phyloP scores from a whole-genome alignment of 371 early-diverging fungal genomes.

The Apophysomyces elegans region DNA sequence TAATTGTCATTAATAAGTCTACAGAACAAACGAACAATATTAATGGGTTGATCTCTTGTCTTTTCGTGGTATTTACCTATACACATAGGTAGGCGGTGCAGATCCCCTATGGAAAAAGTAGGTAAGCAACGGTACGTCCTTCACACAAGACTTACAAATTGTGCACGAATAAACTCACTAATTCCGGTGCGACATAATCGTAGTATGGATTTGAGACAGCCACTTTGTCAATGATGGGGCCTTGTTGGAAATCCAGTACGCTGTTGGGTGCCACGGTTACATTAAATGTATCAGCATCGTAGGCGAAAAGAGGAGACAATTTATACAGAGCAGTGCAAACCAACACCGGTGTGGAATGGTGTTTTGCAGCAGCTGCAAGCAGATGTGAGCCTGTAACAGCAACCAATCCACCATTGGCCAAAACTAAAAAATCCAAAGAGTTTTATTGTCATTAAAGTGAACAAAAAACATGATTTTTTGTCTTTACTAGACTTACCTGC shows the following conservation, averaged over 20 bases:
- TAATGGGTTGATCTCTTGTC: background rate
- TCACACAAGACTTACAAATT: constrained; percentile 70
- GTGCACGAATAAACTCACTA: constrained; percentile 89
- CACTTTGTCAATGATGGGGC: constrained; percentile 76
- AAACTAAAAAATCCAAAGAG: constrained; percentile 51
- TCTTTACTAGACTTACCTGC: constrained; percentile 59
- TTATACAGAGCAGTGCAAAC: constrained; percentile 88
- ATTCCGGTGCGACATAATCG: constrained; percentile 90
- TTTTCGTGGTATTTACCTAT: constrained; percentile 25
- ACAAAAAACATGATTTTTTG: no score
- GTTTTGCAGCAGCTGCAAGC: constrained; percentile 90
- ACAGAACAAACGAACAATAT: constrained; percentile 48
- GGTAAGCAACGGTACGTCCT: constrained; percentile 4
- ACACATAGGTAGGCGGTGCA: constrained; percentile 56
- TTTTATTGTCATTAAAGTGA: no score
- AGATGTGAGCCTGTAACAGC: constrained; percentile 83
- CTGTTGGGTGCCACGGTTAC: constrained; percentile 78
- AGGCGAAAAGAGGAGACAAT: constrained; percentile 87
- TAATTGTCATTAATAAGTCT: constrained; percentile 82
- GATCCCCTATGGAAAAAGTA: constrained; percentile 32
- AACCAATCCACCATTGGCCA: constrained; percentile 93
- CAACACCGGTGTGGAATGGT: constrained; percentile 88
- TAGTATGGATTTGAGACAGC: constrained; percentile 85
- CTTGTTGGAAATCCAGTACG: constrained; percentile 82
- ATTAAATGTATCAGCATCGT: constrained; percentile 84